These are phyloP conservation scores for Venturia oleaginea DNA, from an alignment of 2,329 filamentous ascomycete species.

Conservation along the genomic window DNA sequence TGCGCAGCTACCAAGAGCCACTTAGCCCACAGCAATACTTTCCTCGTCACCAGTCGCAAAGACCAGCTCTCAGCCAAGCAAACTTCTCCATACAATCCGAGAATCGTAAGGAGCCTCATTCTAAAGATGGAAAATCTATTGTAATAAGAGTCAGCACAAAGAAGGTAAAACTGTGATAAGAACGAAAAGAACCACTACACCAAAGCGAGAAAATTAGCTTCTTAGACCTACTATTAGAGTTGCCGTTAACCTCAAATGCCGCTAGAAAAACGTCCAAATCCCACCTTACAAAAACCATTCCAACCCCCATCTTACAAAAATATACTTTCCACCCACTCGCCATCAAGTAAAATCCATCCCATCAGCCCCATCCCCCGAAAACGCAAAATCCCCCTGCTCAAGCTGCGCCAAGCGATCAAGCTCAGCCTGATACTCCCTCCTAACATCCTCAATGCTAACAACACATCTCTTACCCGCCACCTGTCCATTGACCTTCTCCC, in stretches of 20 bases:
- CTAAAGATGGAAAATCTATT: no score
- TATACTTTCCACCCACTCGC: not conserved
- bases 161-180: no score
- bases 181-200: no score
- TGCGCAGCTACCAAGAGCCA: no score
- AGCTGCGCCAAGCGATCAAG: conserved; percentile 82
- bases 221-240: not conserved
- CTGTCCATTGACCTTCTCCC: not conserved
- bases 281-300: not conserved
- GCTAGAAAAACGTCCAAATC: not conserved
- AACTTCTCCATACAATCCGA: no score
- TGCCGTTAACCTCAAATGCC: not conserved
- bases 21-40: no score
- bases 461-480: conserved; percentile 54
- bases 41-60: no score
- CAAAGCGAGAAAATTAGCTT: not conserved
- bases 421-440: conserved; percentile 83
- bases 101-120: no score
- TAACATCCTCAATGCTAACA: conserved; percentile 74
- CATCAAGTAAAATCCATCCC: conserved; percentile 28
- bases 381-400: conserved; percentile 80
- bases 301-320: not conserved
- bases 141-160: no score
- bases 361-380: conserved; percentile 39
- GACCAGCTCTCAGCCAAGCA: no score